These are phyloP conservation scores for Mytilinidion resinicola DNA, from an alignment of 495 filamentous ascomycete genomes.

Conservation along the genomic window DNA sequence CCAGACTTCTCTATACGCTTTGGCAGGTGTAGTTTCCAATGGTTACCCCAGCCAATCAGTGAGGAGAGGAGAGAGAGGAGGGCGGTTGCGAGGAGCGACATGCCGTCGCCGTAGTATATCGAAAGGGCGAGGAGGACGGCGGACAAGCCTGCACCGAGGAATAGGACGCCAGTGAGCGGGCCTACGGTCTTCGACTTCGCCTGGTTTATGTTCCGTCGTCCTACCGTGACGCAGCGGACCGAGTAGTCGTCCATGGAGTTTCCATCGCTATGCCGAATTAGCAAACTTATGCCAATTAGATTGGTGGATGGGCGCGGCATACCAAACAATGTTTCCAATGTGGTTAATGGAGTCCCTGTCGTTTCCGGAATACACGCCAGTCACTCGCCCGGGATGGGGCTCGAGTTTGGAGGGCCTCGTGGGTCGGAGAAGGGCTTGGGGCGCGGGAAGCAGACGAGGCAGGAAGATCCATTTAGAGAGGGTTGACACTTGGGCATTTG, in stretches of 20 bases:
- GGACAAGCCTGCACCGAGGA: conserved; percentile 38
- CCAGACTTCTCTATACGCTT: conserved; percentile 9
- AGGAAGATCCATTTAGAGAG: conserved; percentile 37
- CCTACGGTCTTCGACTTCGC: conserved; percentile 34
- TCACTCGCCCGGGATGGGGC: conserved; percentile 26
- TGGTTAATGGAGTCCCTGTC: conserved; percentile 32
- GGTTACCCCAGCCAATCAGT: conserved; percentile 40
- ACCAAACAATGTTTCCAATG: conserved; percentile 37
- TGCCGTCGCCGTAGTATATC: conserved; percentile 37
- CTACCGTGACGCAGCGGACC: conserved; percentile 41
- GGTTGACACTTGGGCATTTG: conserved; percentile 37
- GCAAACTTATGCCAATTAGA: background rate
- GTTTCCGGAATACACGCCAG: conserved; percentile 34
- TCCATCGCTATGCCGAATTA: conserved; percentile 23
- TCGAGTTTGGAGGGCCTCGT: conserved; percentile 30
- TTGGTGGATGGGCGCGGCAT: conserved; percentile 10
- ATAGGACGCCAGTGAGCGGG: conserved; percentile 35
- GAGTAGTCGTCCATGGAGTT: conserved; percentile 28
- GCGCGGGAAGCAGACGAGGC: conserved; percentile 37
- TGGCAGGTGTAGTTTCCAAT: conserved; percentile 37
- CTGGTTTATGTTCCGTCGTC: conserved; percentile 16
- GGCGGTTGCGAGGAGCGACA: conserved; percentile 39
- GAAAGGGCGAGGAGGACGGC: conserved; percentile 35
- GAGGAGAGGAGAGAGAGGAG: conserved; percentile 42
- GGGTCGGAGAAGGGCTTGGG: conserved; percentile 35